Conservation (phyloP, 768 basidiomycete genomes). For the Boletus tomentosulus region DNA sequence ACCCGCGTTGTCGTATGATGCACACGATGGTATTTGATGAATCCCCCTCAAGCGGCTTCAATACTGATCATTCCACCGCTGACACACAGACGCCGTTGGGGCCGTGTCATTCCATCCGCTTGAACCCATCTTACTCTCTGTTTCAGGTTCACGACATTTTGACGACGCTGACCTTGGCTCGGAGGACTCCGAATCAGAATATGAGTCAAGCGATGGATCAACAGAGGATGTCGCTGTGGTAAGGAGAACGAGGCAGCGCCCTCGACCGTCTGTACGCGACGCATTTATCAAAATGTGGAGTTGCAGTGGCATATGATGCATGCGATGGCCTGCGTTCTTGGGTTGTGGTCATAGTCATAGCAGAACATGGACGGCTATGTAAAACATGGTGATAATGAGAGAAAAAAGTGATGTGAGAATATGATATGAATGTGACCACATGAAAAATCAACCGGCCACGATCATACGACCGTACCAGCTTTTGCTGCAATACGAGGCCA, state of each 20-base stretch:
- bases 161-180: constrained; percentile 7
- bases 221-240: background rate
- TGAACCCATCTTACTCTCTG: constrained; percentile 53
- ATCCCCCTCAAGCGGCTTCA: background rate
- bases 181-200: constrained; percentile 14
- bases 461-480: constrained; percentile 95
- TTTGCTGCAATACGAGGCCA: constrained; percentile 99
- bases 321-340: background rate
- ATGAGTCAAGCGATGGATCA: constrained; percentile 11
- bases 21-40: constrained; percentile 49
- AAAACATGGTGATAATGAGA: constrained; percentile 11
- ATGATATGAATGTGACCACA: constrained; percentile 10
- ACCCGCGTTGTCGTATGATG: constrained; percentile 41
- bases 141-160: constrained; percentile 79
- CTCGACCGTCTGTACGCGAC: constrained; percentile 20
- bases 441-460: constrained; percentile 4
- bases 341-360: constrained; percentile 18
- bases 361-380: constrained; percentile 17
- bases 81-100: constrained; percentile 60
- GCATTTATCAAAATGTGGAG: constrained; percentile 28
- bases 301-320: constrained; percentile 1
- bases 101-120: constrained; percentile 72
- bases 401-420: constrained; percentile 1
- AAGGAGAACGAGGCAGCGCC: constrained; percentile 9
- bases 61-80: background rate